Evolutionary conservation across 2,329 filamentous ascomycete species (phyloP).

Genomic region (Fusarium sp.): DNA sequence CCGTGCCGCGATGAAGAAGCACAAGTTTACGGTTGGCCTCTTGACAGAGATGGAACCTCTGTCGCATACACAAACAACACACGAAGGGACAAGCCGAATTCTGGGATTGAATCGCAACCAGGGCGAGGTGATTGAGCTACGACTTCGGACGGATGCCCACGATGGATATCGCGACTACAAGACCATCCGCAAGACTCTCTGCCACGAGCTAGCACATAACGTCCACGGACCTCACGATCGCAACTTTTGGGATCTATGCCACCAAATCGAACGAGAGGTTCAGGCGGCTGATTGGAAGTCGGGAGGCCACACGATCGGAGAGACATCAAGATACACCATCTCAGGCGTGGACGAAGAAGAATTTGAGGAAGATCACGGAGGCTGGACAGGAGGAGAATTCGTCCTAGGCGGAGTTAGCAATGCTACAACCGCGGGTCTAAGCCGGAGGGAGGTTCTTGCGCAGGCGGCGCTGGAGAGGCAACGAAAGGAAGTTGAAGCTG

Average conservation of each 20-base stretch:
- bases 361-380: constrained; percentile 74
- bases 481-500: constrained; percentile 48
- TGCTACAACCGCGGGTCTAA: constrained; percentile 63
- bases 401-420: constrained; percentile 72
- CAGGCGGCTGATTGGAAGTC: constrained; percentile 81
- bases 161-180: constrained; percentile 95
- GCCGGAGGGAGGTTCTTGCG: constrained; percentile 79
- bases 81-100: constrained; percentile 79
- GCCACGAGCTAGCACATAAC: constrained; percentile 95
- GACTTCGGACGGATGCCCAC: constrained; percentile 91
- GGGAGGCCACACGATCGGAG: constrained; percentile 74
- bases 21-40: constrained; percentile 85
- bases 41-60: constrained; percentile 96
- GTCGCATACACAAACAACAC: constrained; percentile 77
- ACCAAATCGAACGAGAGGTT: constrained; percentile 89
- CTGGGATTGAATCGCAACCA: constrained; percentile 88
- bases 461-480: constrained; percentile 55
- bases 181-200: constrained; percentile 90
- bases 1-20: constrained; percentile 82
- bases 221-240: constrained; percentile 86
- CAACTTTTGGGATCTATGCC: constrained; percentile 90
- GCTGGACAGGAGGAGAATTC: constrained; percentile 84
- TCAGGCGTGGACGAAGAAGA: constrained; percentile 64
- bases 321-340: constrained; percentile 70
- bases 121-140: constrained; percentile 90